Base-by-base conservation (phyloP, 805 yeast species). In the Candida nonsorbophila region DNA sequence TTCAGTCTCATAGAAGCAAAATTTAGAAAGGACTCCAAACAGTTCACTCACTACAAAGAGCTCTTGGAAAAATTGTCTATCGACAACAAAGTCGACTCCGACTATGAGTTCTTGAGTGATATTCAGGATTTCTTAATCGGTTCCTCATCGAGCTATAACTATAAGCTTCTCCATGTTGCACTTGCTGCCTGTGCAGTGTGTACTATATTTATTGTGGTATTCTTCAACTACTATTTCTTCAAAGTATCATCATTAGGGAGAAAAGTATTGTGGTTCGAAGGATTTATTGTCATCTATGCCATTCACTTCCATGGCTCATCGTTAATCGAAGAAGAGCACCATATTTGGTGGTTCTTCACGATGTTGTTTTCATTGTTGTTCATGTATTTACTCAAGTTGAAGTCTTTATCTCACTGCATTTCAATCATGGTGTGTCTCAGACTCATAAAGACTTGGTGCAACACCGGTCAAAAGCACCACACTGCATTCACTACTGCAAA, bases 291-390 rank as follows among this genome's bases (percentile, higher is more conserved):
- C 25, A 60, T 48, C 3, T 64, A 57, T 41, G 67, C 84, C 0
- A 68, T 80, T 40, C 85, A 88, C 58, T 95, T 88, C 7, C 85
- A 94, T 36, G 88, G 95, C 16, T 62, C 69, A 4, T 62, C 69
- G 3, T 65, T 88, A 33, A 82, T 92, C 11, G 98, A 92, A 47
- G 98, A 92, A 52, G 98, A 92, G 49, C 94, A 92, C 49, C 96
- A 88, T 49, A 53, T 88, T 11, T 92, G 98, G 98, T 92, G 94
- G 84, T 83, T 51, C 17, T 44, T 57, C 11, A 41, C 55, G 3
- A 29, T 51, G 1, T 26, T 45, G 9, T 36, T 36, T 19, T 31
- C 44, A 4, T 18, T 41, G 2, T 25, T 30, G 4, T 30, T 51
- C 11, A 29, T 33, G 25, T 21, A 20, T 27, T 10, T 34, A 23